phyloP scores from a whole-genome alignment of 2,329 filamentous ascomycete species.

The Botryotinia globosa region DNA sequence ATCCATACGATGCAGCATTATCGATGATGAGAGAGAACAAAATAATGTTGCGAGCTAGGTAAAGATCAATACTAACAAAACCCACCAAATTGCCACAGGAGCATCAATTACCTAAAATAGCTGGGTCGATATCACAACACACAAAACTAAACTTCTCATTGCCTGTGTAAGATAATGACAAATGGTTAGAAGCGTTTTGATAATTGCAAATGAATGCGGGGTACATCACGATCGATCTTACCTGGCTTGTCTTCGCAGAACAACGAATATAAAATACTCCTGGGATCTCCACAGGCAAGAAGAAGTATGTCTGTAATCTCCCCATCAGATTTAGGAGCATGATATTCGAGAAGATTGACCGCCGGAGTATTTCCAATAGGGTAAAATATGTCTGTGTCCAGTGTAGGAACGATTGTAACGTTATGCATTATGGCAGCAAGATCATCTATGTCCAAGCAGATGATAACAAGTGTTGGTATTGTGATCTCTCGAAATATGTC shows the following conservation, averaged over 20 bases:
- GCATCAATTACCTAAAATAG: not conserved
- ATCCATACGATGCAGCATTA: not conserved
- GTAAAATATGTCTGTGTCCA: not conserved
- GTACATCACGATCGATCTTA: not conserved
- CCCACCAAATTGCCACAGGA: not conserved
- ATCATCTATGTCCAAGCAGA: not conserved
- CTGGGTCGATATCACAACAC: slow-evolving; percentile 3
- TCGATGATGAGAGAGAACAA: slow-evolving; percentile 1
- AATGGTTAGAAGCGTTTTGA: not conserved
- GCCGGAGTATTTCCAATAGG: not conserved
- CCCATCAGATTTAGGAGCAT: not conserved
- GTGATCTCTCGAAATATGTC: not conserved
- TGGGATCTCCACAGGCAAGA: slow-evolving; percentile 18
- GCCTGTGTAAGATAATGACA: not conserved
- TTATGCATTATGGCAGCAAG: slow-evolving; percentile 6
- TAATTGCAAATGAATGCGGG: not conserved
- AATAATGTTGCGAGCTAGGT: not conserved
- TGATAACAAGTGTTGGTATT: not conserved
- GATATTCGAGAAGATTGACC: slow-evolving; percentile 6
- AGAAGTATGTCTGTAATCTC: slow-evolving; percentile 3
- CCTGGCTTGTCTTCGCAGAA: slow-evolving; percentile 19
- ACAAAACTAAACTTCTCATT: not conserved
- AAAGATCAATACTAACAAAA: not conserved
- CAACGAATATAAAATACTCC: slow-evolving; percentile 19
- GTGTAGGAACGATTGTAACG: not conserved